Conservation (phyloP, 768 basidiomycete genomes). For the Strobilomyces dryophilus region DNA sequence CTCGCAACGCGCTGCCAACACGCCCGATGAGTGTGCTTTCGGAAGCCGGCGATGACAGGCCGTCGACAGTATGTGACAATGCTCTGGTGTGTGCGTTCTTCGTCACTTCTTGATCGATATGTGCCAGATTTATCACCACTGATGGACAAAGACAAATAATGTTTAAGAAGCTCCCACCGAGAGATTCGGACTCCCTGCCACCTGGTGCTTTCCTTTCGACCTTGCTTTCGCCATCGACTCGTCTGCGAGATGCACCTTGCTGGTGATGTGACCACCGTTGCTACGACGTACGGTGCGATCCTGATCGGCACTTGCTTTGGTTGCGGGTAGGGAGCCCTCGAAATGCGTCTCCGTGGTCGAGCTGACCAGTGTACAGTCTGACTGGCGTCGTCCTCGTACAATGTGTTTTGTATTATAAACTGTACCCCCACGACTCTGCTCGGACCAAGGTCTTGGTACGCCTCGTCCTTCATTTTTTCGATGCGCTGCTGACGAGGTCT, state of each 20-base stretch:
- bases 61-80: not conserved
- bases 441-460: slow-evolving; percentile 28
- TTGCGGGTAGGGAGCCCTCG: slow-evolving; percentile 17
- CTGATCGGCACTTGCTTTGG: slow-evolving; percentile 29
- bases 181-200: not conserved
- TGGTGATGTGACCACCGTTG: slow-evolving; percentile 29
- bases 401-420: slow-evolving; percentile 28
- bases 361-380: slow-evolving; percentile 20
- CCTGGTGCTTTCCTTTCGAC: not conserved
- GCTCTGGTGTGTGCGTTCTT: not conserved
- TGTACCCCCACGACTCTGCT: slow-evolving; percentile 26
- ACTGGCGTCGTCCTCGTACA: slow-evolving; percentile 32
- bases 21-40: not conserved
- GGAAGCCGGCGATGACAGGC: not conserved
- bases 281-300: slow-evolving; percentile 29
- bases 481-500: not conserved
- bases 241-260: slow-evolving; percentile 12
- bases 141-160: slow-evolving; percentile 25
- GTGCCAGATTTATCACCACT: slow-evolving; percentile 19
- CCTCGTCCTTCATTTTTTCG: not conserved
- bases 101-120: not conserved
- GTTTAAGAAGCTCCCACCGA: slow-evolving; percentile 18
- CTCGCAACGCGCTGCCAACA: not conserved
- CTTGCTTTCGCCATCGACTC: not conserved
- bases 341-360: too few relatives aligned